Conservation (phyloP, 1,139 yeast species). For the Geotrichum candidum region DNA sequence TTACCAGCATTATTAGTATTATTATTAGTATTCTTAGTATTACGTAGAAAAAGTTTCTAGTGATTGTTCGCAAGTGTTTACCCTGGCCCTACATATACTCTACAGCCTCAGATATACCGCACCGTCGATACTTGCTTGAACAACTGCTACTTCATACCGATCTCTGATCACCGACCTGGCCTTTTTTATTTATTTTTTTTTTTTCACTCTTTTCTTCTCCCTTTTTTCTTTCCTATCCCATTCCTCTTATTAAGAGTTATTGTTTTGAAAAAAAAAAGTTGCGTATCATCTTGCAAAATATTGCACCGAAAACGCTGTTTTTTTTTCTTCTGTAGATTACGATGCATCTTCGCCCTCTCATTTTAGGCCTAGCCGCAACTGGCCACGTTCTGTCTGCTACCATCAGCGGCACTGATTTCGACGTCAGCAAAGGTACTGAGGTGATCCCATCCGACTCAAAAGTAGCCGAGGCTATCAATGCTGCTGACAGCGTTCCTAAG, state of each 20-base stretch:
- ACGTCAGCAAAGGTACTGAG: conserved; percentile 30
- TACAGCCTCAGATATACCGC: neutral
- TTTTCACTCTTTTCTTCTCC: neutral
- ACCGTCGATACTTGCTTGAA: neutral
- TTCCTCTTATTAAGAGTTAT: neutral
- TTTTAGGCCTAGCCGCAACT: conserved; percentile 12
- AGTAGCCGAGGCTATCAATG: conserved; percentile 29
- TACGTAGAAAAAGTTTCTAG: neutral
- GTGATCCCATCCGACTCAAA: conserved; percentile 32
- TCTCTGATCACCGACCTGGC: neutral
- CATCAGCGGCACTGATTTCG: conserved; percentile 21
- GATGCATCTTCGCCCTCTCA: conserved; percentile 18
- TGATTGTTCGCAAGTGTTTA: neutral
- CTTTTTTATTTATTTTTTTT: neutral
- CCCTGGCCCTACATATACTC: neutral
- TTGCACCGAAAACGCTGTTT: neutral
- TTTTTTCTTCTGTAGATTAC: neutral
- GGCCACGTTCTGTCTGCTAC: conserved; percentile 14
- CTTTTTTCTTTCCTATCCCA: neutral
- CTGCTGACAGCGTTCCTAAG: conserved; percentile 33
- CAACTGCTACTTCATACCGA: neutral
- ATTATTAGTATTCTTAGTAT: too few species aligned
- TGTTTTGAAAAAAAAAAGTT: neutral
- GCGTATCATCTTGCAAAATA: neutral
- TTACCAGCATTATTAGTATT: too few species aligned